These are phyloP conservation scores for Aechmea fasciata DNA, from an alignment of 176 grass and related monocot genomes.

Conservation along the genomic window DNA sequence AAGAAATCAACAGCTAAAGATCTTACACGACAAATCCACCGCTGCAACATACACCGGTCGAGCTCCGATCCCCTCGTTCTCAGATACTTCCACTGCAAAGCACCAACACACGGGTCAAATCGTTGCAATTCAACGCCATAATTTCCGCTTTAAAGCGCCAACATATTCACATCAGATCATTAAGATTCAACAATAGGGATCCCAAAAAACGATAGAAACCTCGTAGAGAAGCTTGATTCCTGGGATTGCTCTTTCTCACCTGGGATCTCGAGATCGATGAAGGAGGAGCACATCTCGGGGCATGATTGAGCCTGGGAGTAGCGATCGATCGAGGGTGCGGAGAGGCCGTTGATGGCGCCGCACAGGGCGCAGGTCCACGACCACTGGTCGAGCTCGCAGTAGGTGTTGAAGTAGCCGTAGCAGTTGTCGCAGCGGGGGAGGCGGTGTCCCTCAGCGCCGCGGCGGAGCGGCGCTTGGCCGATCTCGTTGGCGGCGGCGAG, in stretches of 20 bases:
- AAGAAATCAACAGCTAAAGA: neutral
- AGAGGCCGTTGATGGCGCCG: conserved; percentile 59
- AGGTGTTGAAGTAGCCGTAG: conserved; percentile 62
- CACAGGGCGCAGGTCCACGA: conserved; percentile 78
- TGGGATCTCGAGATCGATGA: conserved; percentile 85
- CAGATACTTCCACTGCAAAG: conserved; percentile 45
- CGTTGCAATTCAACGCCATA: neutral
- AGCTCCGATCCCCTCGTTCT: conserved; percentile 32
- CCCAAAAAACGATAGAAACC: neutral
- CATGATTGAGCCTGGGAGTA: conserved; percentile 39
- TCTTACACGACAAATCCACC: conserved; percentile 87
- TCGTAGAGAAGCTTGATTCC: neutral
- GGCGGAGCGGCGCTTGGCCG: conserved; percentile 32
- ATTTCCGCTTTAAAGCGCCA: conserved; percentile 42
- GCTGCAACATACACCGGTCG: conserved; percentile 87
- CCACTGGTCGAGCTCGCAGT: conserved; percentile 87
- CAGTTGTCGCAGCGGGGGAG: conserved; percentile 86
- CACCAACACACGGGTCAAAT: neutral
- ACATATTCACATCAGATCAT: neutral
- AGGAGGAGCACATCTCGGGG: conserved; percentile 65
- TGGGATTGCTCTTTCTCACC: conserved; percentile 2
- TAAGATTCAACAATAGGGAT: neutral
- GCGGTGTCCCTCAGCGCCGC: conserved; percentile 29
- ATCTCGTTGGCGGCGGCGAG: conserved; percentile 59
- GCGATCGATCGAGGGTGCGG: conserved; percentile 34